Base-by-base conservation (phyloP, 164 flowering plant species). In the Annona squamosa region DNA sequence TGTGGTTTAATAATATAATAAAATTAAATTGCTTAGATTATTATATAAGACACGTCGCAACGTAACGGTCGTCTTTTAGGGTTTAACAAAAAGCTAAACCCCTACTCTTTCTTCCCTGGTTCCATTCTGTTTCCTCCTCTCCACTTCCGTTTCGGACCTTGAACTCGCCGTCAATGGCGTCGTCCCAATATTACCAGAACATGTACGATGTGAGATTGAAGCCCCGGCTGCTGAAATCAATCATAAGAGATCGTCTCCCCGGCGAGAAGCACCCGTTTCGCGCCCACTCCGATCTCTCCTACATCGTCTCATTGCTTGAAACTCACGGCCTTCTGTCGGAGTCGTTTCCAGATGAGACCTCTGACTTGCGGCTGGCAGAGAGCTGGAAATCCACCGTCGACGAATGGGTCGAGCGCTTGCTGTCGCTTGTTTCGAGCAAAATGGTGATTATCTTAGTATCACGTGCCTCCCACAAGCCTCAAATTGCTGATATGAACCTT, bases 351-450 rank as follows among this genome's bases (percentile, higher is more conserved):
- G 78, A 79, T 2, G 76, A 77, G 1, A 46, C 81, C 4, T 70
- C 48, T 12, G 87, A 85, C 48, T 69, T 65, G 19, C 82, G 84
- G 79, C 75, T 63, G 2, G 26, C 77, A 0, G 81, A 83, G 0
- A 73, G 63, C 48, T 93, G 91, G 97, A 86, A 83, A 72, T 75
- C 91, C 0, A 86, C 90, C 3, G 83, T 93, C 2, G 90, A 89
- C 80, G 77, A 80, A 4, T 93, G 97, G 95, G 75, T 88, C 42
- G 79, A 85, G 26, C 84, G 86, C 4, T 47, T 90, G 75, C 52
- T 85, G 47, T 17, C 71, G 37, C 97, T 93, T 1, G 73, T 81
- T 45, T 84, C 92, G 2, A 79, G 82, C 79, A 74, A 85, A 63
- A 73, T 82, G 91, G 97, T 93, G 71, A 63, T 37, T 42, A 5